Conservation (phyloP, 768 basidiomycete genomes). For the Lentinula edodes region DNA sequence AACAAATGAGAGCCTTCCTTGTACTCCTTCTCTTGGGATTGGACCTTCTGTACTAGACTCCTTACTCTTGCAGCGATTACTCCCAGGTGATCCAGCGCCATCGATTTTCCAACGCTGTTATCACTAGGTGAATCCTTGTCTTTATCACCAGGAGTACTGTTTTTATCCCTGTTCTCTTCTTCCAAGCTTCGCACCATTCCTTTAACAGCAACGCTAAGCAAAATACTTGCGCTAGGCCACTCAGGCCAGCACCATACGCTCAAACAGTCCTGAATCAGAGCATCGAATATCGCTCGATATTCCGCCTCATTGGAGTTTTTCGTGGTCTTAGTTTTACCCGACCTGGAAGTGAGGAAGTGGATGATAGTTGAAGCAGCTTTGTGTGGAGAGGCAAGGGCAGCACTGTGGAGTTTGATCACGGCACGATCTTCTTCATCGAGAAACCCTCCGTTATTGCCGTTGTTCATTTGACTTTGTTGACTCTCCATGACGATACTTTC, state of each 20-base stretch:
- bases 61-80: slow-evolving; percentile 84
- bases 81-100: slow-evolving; percentile 91
- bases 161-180: not conserved
- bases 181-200: slow-evolving; percentile 60
- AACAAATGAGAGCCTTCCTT: not conserved
- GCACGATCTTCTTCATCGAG: slow-evolving; percentile 67
- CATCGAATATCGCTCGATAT: slow-evolving; percentile 89
- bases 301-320: slow-evolving; percentile 94
- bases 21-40: slow-evolving; percentile 20
- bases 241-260: slow-evolving; percentile 92
- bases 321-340: slow-evolving; percentile 81
- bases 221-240: slow-evolving; percentile 89
- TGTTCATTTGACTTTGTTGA: slow-evolving; percentile 16
- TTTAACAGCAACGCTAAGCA: slow-evolving; percentile 75
- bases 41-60: slow-evolving; percentile 45
- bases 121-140: slow-evolving; percentile 57
- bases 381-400: slow-evolving; percentile 74
- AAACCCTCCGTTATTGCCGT: slow-evolving; percentile 25
- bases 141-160: slow-evolving; percentile 68
- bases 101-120: slow-evolving; percentile 78
- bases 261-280: slow-evolving; percentile 82
- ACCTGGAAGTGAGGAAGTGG: slow-evolving; percentile 69
- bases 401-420: slow-evolving; percentile 66
- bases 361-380: slow-evolving; percentile 84
- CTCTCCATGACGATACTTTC: slow-evolving; percentile 50